A percentile compares a stretch with the other conserved stretches of the same genome.
Conservation (phyloP, 805 yeast genomes). For the Blastobotrys terrestris region DNA sequence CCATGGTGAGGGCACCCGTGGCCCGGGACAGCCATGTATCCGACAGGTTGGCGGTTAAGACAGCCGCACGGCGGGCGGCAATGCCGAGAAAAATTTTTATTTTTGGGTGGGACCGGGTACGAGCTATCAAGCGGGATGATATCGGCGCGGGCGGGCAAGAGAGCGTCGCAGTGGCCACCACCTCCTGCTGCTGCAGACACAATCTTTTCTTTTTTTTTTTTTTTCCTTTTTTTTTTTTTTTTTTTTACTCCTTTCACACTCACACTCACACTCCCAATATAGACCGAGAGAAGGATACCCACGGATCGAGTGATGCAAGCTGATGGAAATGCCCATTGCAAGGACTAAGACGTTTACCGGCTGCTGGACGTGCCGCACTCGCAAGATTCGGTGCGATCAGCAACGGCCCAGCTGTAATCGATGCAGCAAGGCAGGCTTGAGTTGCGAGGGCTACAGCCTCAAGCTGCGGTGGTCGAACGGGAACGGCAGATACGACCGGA, state of each 20-base stretch:
- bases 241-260: background rate
- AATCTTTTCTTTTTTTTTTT: too few species aligned
- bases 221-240: too few species aligned
- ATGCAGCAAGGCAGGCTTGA: conserved; percentile 59
- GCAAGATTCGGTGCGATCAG: conserved; percentile 79
- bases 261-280: background rate
- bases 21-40: too few species aligned
- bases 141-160: background rate
- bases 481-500: conserved; percentile 14
- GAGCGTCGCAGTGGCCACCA: too few species aligned
- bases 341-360: conserved; percentile 76
- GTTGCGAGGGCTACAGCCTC: conserved; percentile 79
- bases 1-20: too few species aligned
- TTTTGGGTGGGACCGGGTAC: background rate
- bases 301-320: background rate
- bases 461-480: conserved; percentile 65
- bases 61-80: background rate
- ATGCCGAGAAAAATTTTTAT: background rate
- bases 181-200: too few species aligned
- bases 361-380: conserved; percentile 77
- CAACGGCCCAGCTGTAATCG: conserved; percentile 63
- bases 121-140: background rate
- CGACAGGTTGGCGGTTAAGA: too few species aligned
- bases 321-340: conserved; percentile 15
- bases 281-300: too few species aligned